Base-by-base conservation (phyloP, 2,329 filamentous ascomycete species). In the Cercospora brassicicola region DNA sequence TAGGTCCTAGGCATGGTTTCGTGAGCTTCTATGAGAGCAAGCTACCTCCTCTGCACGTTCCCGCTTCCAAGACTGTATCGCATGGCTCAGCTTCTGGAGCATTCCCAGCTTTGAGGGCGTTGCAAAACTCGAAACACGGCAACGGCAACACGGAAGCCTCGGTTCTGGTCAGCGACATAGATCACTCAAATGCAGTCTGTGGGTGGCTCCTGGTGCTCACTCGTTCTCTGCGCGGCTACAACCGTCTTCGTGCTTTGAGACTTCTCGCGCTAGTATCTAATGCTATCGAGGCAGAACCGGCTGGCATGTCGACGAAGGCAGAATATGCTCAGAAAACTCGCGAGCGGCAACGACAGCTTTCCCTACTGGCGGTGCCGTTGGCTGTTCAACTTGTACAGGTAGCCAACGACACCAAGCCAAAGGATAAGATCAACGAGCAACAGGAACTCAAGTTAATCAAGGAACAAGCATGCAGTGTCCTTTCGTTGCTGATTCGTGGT, bases 401-500 rank as follows among this genome's bases (percentile, higher is more conserved):
- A 75, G 76, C 77, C 30, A 72, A 65, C 53, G 73, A 74, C 26
- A 57, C 48, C 23, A 72, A 69, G 61, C 30, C 11, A n/a, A 45
- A 59, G 23, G 60, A 66, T n/a, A 64, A 56, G 20, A 28, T 51
- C 9, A 51, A 57, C 1, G 75, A 71, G 62, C 75, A 77, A 56
- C 78, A 79, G 66, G 80, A 82, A 11, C 74, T 80, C 11, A 81
- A 82, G 73, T 78, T 81, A 8, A 83, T 93, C 11, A 84, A 89
- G 65, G 91, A 94, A 77, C 87, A 88, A 69, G 89, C 91, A 1
- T 92, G 94, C 7, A 85, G 88, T 1, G 86, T 96, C 10, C 83
- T 98, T 64, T 92, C 93, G 15, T 88, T 89, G 56, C 84, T 98
- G 45, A 88, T 97, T 18, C 88, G 89, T 28, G 92, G 95, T 75